phyloP scores from a whole-genome alignment of 495 filamentous ascomycete species.

The Podospora fimiseda region DNA sequence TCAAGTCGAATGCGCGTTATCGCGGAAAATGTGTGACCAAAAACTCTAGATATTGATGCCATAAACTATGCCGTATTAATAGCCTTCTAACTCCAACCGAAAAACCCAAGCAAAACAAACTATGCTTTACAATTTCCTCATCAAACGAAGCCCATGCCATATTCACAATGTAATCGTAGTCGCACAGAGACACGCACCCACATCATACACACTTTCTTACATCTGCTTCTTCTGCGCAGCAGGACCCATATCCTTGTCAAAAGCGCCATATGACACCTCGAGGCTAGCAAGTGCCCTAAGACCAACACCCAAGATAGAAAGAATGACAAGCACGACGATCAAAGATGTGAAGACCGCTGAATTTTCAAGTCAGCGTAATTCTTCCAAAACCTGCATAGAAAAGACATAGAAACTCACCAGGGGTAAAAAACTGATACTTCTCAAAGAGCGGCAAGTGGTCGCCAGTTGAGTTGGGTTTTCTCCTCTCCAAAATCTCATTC shows the following conservation, averaged over 20 bases:
- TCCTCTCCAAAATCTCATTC: conserved; percentile 13
- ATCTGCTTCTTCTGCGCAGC: conserved; percentile 79
- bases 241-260: conserved; percentile 92
- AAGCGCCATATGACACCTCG: conserved; percentile 84
- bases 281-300: conserved; percentile 70
- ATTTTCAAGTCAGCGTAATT: background rate
- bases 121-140: conserved; percentile 17
- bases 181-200: background rate
- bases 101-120: conserved; percentile 4
- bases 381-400: too few relatives aligned
- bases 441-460: conserved; percentile 65
- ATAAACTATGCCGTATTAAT: conserved; percentile 9
- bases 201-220: conserved; percentile 21
- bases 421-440: conserved; percentile 85
- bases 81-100: conserved; percentile 13
- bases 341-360: conserved; percentile 71
- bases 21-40: too few relatives aligned
- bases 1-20: too few relatives aligned
- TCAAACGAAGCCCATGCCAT: background rate
- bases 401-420: conserved; percentile 35
- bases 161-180: background rate
- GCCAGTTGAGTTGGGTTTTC: conserved; percentile 18
- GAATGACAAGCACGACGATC: conserved; percentile 52
- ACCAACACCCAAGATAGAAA: conserved; percentile 71
- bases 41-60: conserved; percentile 9